These are phyloP conservation scores for Gremmenia infestans DNA, from an alignment of 2,329 filamentous ascomycete species.

Conservation along the genomic window DNA sequence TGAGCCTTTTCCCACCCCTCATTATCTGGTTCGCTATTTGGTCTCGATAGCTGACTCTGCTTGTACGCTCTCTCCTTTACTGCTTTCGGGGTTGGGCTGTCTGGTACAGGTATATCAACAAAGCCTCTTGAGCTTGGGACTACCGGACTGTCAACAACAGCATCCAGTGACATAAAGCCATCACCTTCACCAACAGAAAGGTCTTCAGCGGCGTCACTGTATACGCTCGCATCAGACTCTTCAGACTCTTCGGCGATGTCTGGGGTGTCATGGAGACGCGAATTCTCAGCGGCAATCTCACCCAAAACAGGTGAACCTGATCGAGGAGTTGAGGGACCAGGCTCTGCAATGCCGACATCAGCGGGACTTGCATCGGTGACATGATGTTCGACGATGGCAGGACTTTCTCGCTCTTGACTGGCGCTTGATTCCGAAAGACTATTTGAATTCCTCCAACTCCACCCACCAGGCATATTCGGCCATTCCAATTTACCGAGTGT, in stretches of 20 bases:
- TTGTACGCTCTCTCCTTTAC: constrained; percentile 24
- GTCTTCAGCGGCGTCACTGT: constrained; percentile 75
- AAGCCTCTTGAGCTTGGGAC: constrained; percentile 23
- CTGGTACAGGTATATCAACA: constrained; percentile 21
- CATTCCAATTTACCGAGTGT: constrained; percentile 29
- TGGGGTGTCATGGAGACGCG: constrained; percentile 26
- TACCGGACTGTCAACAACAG: constrained; percentile 58
- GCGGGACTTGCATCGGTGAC: constrained; percentile 18
- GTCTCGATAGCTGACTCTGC: constrained; percentile 16
- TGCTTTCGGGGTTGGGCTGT: constrained; percentile 24
- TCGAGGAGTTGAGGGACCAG: constrained; percentile 1
- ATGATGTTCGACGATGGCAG: constrained; percentile 9
- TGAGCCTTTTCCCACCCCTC: constrained; percentile 60
- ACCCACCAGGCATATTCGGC: constrained; percentile 49
- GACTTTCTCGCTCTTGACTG: constrained; percentile 4
- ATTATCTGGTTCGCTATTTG: constrained; percentile 19
- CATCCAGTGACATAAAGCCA: constrained; percentile 69
- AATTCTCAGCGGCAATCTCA: constrained; percentile 31
- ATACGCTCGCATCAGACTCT: constrained; percentile 56
- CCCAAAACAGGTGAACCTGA: constrained; percentile 11
- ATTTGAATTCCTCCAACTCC: constrained; percentile 52
- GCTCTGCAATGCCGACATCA: constrained; percentile 19
- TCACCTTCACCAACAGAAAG: constrained; percentile 58
- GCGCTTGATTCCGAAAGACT: constrained; percentile 15
- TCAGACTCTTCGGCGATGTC: constrained; percentile 27